These are phyloP conservation scores for Moringa oleifera DNA, from an alignment of 345 rosid genomes.

Conservation along the genomic window DNA sequence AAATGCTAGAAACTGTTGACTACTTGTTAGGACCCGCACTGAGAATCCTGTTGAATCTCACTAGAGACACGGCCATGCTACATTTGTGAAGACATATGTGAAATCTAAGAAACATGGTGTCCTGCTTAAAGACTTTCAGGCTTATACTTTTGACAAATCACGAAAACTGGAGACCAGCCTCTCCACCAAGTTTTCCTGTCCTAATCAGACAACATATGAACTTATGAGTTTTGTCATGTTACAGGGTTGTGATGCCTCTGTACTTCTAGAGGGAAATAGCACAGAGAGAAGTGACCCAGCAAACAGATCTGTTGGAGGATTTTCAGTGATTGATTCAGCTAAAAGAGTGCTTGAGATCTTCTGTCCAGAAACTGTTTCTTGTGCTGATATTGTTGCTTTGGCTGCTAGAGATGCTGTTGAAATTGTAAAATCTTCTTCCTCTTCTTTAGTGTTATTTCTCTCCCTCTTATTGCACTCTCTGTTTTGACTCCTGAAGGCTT, in stretches of 20 bases:
- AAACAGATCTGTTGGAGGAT: slow-evolving; percentile 69
- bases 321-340: slow-evolving; percentile 55
- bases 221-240: background rate
- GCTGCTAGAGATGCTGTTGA: slow-evolving; percentile 82
- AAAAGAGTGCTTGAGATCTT: slow-evolving; percentile 61
- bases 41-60: too few species aligned
- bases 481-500: slow-evolving; percentile 2
- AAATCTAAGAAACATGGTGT: too few species aligned
- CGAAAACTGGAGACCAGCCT: too few species aligned
- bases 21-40: too few species aligned
- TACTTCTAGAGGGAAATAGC: slow-evolving; percentile 74
- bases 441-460: background rate
- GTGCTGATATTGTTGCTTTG: slow-evolving; percentile 64
- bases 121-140: background rate
- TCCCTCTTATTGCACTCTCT: background rate
- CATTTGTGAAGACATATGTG: too few species aligned
- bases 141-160: background rate
- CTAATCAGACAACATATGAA: too few species aligned
- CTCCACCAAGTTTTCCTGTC: too few species aligned
- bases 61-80: too few species aligned
- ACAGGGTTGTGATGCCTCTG: slow-evolving; percentile 90
- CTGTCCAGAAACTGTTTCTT: slow-evolving; percentile 62
- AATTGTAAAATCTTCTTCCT: slow-evolving; percentile 34
- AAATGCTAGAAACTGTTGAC: too few species aligned
- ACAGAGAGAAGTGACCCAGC: slow-evolving; percentile 83